Base-by-base conservation (phyloP, 2,329 filamentous ascomycete genomes). In the Fusarium globosum region DNA sequence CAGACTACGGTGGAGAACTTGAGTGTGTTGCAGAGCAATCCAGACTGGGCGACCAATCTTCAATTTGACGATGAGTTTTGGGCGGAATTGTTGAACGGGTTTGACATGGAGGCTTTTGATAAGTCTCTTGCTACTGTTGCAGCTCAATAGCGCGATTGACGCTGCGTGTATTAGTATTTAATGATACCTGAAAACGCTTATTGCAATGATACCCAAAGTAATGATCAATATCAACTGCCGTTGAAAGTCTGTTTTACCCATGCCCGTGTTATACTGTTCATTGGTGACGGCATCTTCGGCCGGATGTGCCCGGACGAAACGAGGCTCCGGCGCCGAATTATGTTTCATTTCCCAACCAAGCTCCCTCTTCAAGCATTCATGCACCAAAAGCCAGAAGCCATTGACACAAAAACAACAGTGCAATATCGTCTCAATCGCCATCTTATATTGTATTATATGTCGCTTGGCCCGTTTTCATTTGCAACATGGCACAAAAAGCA, bases 61-160 rank as follows among this genome's bases (percentile, higher is more conserved):
- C 73, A 78, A 43, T 77, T 79, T 62, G 79, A 79, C n/a, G 74
- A 79, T 63, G 72, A 72, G 6, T 78, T 78, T 41, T 81, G 79
- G 79, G 66, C 76, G 20, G 73, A 79, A 55, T 69, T 79, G 55
- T 72, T 81, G 73, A 49, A 49, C 72, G 28, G 68, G 74, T 2
- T 73, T 55, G 73, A 76, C 45, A 36, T 58, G 11, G 76, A 78
- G 28, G 33, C 46, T 6, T 18, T 73, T 9, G 69, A 66, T 2
- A 62, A 39, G 56, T 61, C 70, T 6, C 39, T 71, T 16, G n/a
- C 26, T n/a, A 30, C 48, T 55, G 15, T 55, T 6, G 23, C 43
- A 4, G 49, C 42, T 10, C n/a, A 62, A 14, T 35, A 60, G 18
- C 21, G 30, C 18, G 36, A 11, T 43, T 55, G 38, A 36, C 43